Percentiles rank a stretch among this genome's conserved stretches.
These are phyloP conservation scores for Thalia dealbata DNA, from an alignment of 176 grass and related monocot genomes.

Conservation along the genomic window DNA sequence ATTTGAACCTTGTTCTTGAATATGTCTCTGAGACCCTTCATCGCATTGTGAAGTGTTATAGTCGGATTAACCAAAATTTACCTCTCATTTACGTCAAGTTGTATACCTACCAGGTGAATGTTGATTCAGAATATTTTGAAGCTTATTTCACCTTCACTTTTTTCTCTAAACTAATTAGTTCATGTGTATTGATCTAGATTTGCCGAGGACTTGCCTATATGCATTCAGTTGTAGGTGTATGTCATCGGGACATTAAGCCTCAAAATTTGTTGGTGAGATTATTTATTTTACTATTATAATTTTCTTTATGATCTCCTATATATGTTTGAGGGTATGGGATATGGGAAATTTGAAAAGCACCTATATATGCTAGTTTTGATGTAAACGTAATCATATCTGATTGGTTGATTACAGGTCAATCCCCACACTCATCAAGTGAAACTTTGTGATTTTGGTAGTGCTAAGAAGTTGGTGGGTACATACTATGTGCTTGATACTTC, in stretches of 20 bases:
- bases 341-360: not conserved
- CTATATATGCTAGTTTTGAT: not conserved
- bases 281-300: no score
- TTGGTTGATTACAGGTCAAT: constrained; percentile 4
- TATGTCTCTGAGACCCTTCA: constrained; percentile 16
- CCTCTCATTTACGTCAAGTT: constrained; percentile 17
- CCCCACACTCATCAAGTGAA: constrained; percentile 23
- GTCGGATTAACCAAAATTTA: constrained; percentile 17
- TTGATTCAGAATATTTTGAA: not conserved
- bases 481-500: not conserved
- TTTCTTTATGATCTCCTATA: not conserved
- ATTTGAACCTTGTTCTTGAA: constrained; percentile 23
- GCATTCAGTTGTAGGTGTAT: not conserved
- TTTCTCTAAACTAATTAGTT: not conserved
- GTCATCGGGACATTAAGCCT: constrained; percentile 19
- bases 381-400: not conserved
- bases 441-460: constrained; percentile 24
- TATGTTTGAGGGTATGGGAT: no score
- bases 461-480: constrained; percentile 11
- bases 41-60: not conserved
- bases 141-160: not conserved
- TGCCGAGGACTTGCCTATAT: constrained; percentile 13
- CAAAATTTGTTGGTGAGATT: constrained; percentile 15
- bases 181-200: not conserved
- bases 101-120: constrained; percentile 15